A percentile compares a stretch with the other conserved stretches of the same genome.
phyloP scores from a whole-genome alignment of 345 rosid species.

The Brassica napus region Da-Ae NC_063450.1:40838501-40839000 shows the following conservation, averaged over 20 bases:
- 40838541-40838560: slow-evolving; percentile 12
- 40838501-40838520: not conserved
- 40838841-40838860: not conserved
- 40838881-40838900: not conserved
- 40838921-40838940: not conserved
- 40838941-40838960: not conserved
- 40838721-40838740: slow-evolving; percentile 14
- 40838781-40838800: not conserved
- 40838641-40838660: slow-evolving; percentile 26
- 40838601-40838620: slow-evolving; percentile 1
- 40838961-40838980: not conserved
- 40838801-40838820: not conserved
- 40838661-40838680: slow-evolving; percentile 20
- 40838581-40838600: not conserved
- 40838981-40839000: not conserved
- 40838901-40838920: not conserved
- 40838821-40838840: not conserved
- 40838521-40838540: slow-evolving; percentile 6
- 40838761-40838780: not conserved
- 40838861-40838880: not conserved
- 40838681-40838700: slow-evolving; percentile 28
- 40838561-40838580: not conserved
- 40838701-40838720: slow-evolving; percentile 12
- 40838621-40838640: slow-evolving; percentile 17
- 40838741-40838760: not conserved